These are phyloP conservation scores for Coriolopsis trogii DNA, from an alignment of 1,284 basidiomycete species.

Conservation along the genomic window DNA sequence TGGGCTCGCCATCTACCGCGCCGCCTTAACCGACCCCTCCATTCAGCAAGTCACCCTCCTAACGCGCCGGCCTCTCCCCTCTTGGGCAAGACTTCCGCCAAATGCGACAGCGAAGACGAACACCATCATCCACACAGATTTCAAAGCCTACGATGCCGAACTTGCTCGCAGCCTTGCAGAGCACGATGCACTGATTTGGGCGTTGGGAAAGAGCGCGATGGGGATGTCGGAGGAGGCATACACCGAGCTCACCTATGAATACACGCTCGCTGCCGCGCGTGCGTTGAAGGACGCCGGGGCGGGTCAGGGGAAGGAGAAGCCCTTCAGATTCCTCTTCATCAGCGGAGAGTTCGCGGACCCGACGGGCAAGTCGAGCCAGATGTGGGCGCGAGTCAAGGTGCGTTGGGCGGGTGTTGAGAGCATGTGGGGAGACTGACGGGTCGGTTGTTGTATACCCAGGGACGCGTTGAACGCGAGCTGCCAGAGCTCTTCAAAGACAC, in stretches of 20 bases:
- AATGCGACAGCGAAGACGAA: conserved; percentile 35
- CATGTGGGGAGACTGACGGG: background rate
- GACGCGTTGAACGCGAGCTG: conserved; percentile 34
- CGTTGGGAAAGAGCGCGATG: conserved; percentile 35
- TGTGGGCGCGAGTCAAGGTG: conserved; percentile 41
- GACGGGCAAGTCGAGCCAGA: conserved; percentile 30
- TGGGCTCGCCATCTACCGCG: conserved; percentile 42
- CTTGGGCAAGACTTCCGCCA: conserved; percentile 36
- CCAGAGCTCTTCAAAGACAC: conserved; percentile 24
- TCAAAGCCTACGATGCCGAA: conserved; percentile 37
- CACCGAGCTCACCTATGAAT: conserved; percentile 40
- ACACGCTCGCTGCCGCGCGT: conserved; percentile 34
- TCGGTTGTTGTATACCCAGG: conserved; percentile 29
- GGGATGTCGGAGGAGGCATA: conserved; percentile 42
- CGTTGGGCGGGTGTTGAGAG: background rate
- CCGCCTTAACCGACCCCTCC: conserved; percentile 38
- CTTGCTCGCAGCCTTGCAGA: conserved; percentile 35
- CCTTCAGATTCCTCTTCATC: conserved; percentile 39
- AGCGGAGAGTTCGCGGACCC: conserved; percentile 38
- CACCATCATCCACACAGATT: conserved; percentile 38
- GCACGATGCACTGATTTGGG: conserved; percentile 46
- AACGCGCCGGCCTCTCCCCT: conserved; percentile 35
- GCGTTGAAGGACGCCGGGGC: conserved; percentile 36
- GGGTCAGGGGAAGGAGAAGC: conserved; percentile 29
- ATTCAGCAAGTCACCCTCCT: conserved; percentile 40